Conservation (phyloP, 495 filamentous ascomycete genomes). For the Aspergillus sclerotioniger region DNA sequence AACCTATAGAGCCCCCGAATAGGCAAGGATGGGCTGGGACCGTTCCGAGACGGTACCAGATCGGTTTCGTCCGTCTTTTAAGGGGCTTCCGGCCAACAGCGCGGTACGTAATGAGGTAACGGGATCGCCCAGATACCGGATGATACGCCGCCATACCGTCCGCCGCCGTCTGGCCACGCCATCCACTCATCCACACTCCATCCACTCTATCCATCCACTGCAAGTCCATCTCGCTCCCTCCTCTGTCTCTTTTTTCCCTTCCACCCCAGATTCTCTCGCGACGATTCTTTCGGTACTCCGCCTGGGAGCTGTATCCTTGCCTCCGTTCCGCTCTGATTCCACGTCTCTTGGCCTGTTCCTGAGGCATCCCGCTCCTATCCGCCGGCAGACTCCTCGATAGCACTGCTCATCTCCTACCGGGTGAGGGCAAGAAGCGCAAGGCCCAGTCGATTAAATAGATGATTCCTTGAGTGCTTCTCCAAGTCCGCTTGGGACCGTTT, state of each 20-base stretch:
- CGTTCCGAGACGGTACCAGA: background rate
- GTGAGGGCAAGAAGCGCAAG: background rate
- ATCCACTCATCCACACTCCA: conserved; percentile 32
- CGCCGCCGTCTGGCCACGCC: conserved; percentile 25
- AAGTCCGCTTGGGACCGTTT: conserved; percentile 11
- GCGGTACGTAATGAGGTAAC: background rate
- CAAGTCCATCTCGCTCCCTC: background rate
- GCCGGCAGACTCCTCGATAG: too few relatives aligned
- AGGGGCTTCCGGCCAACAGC: background rate
- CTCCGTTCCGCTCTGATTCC: background rate
- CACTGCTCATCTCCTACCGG: background rate
- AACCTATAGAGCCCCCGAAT: conserved; percentile 25
- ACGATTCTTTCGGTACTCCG: too few relatives aligned
- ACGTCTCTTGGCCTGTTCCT: background rate
- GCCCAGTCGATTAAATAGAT: conserved; percentile 11
- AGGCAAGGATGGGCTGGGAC: conserved; percentile 12
- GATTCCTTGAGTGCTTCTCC: conserved; percentile 12
- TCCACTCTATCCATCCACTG: conserved; percentile 8
- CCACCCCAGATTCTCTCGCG: background rate
- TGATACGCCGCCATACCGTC: background rate
- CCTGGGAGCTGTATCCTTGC: too few relatives aligned
- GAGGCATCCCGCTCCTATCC: background rate
- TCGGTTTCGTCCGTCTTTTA: background rate
- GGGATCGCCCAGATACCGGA: background rate
- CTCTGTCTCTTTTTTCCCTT: background rate